Base-by-base conservation (phyloP, 208 protist species). In the Acanthamoeba royreba region DNA sequence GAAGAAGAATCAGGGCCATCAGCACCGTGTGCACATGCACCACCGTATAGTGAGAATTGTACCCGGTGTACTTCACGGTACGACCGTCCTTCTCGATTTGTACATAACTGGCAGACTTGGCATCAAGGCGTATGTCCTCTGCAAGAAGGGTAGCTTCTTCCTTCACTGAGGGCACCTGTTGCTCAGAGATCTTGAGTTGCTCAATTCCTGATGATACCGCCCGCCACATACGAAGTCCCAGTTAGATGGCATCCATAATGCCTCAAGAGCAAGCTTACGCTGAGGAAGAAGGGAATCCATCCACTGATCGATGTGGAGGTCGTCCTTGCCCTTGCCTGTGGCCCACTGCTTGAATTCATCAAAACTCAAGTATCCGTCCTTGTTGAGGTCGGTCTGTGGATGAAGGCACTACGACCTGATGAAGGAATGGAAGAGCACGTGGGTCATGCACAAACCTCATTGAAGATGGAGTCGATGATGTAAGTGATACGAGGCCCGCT, bases 381-480 rank as follows among this genome's bases (percentile, higher is more conserved):
- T 17, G 69, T 79, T 79, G 38, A 79, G 69, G 38, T 79, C 69
- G 38, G 69, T 79, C 38, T 58, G 22, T 58, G 22, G 15, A 22
- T n/a, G 22, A n/a, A n/a, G n/a, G n/a, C n/a, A n/a, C n/a, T n/a
- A n/a, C n/a, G n/a, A n/a, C n/a, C n/a, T n/a, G n/a, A n/a, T n/a
- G n/a, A n/a, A n/a, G n/a, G n/a, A n/a, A n/a, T n/a, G n/a, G n/a
- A n/a, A n/a, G n/a, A n/a, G n/a, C n/a, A n/a, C n/a, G n/a, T n/a
- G n/a, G n/a, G n/a, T n/a, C n/a, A n/a, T n/a, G n/a, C n/a, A n/a
- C n/a, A n/a, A n/a, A n/a, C 49, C 49, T 79, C 69, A 31, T 79
- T 79, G 40, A 79, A 79, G 40, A 79, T 79, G n/a, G 69, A 79
- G 40, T 79, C 69, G 69, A 79, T 79, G 69, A 79, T 79, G 69